phyloP scores from a whole-genome alignment of 306 rosid species.

The barrel medic (Medicago truncatula) region MtrunA17r5.0-ANR NC_053043.1:48297501-48298000 shows the following conservation, averaged over 20 bases:
- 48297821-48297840: conserved; percentile 33
- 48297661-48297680: conserved; percentile 94
- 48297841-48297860: conserved; percentile 13
- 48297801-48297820: conserved; percentile 7
- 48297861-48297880: neutral
- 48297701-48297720: conserved; percentile 74
- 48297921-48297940: neutral
- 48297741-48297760: conserved; percentile 40
- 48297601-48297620: conserved; percentile 14
- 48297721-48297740: conserved; percentile 85
- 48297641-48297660: conserved; percentile 61
- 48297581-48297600: conserved; percentile 8
- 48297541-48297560: conserved; percentile 81
- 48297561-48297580: conserved; percentile 33
- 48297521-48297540: conserved; percentile 74
- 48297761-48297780: conserved; percentile 29
- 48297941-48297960: conserved; percentile 28
- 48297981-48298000: conserved; percentile 17
- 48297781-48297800: conserved; percentile 5
- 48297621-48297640: conserved; percentile 36
- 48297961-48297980: conserved; percentile 23
- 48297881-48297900: conserved; percentile 1
- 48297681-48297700: conserved; percentile 73
- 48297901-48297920: conserved; percentile 4
- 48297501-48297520: conserved; percentile 61